Evolutionary conservation across 2,329 filamentous ascomycete genomes (phyloP).

Genomic region (Gnomoniopsis sp.): DNA sequence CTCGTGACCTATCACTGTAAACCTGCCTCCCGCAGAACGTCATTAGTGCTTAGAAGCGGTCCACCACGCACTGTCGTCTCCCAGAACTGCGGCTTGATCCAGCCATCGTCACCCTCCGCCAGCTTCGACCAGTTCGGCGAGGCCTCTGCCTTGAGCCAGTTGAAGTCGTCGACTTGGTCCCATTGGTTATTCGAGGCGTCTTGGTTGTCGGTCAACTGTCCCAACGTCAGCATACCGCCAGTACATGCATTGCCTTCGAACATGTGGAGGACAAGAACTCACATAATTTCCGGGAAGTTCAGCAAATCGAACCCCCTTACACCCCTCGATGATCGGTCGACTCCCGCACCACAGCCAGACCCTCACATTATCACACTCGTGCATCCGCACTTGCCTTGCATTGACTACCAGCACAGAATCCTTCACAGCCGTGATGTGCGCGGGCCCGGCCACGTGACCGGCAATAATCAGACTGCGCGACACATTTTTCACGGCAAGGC

Average conservation of each 20-base stretch:
- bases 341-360: conserved; percentile 80
- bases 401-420: conserved; percentile 74
- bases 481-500: conserved; percentile 65
- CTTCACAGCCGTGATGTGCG: conserved; percentile 74
- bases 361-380: conserved; percentile 76
- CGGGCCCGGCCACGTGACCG: conserved; percentile 73
- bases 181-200: conserved; percentile 61
- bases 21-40: conserved; percentile 57
- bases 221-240: conserved; percentile 18
- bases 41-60: conserved; percentile 58
- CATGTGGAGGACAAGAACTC: conserved; percentile 33
- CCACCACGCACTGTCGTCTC: conserved; percentile 62
- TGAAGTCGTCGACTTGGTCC: conserved; percentile 94
- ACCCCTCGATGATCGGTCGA: conserved; percentile 92
- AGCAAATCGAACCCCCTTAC: conserved; percentile 72
- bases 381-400: conserved; percentile 88
- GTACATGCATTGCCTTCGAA: neutral
- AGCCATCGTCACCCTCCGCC: conserved; percentile 48
- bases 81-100: conserved; percentile 64
- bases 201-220: conserved; percentile 19
- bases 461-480: conserved; percentile 69
- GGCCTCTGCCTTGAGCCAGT: conserved; percentile 83
- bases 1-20: conserved; percentile 24
- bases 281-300: conserved; percentile 69
- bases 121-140: conserved; percentile 87